These are phyloP conservation scores for Glebionis coronaria DNA, from an alignment of 129 eudicot species.

Conservation along the genomic window DNA sequence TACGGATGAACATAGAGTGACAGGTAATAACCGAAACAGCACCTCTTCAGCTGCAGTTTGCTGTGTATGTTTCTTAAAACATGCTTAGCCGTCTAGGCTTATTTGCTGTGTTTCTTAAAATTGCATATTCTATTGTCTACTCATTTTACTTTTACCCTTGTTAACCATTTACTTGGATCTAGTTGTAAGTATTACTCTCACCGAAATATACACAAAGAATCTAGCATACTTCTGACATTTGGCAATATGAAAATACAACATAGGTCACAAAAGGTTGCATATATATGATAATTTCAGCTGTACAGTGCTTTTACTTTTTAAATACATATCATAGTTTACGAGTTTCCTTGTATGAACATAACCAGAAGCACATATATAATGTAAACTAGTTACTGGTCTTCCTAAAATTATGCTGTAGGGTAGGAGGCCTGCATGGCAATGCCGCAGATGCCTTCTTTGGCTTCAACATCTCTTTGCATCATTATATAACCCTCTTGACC, in stretches of 20 bases:
- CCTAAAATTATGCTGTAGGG: neutral
- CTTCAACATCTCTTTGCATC: slow-evolving; percentile 22
- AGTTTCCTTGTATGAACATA: slow-evolving; percentile 15
- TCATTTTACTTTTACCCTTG: no score
- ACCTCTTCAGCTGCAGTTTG: neutral
- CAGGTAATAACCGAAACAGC: neutral
- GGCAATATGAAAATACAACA: no score
- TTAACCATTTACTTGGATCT: no score
- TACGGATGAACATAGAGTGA: neutral
- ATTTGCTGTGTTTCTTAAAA: neutral
- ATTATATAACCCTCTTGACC: slow-evolving; percentile 12
- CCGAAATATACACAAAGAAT: no score
- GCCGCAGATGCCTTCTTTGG: slow-evolving; percentile 14
- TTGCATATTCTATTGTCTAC: no score
- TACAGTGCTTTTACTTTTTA: neutral
- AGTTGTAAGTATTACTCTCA: no score
- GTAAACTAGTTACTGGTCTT: slow-evolving; percentile 29
- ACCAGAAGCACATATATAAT: slow-evolving; percentile 20
- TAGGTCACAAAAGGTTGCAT: neutral
- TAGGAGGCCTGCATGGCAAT: slow-evolving; percentile 23
- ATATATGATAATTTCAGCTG: neutral
- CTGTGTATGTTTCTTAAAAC: no score
- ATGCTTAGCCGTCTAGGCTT: neutral
- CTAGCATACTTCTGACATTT: no score
- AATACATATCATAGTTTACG: neutral